Conservation (phyloP, 148 eudicot species). For the Diospyros lotus region DNA sequence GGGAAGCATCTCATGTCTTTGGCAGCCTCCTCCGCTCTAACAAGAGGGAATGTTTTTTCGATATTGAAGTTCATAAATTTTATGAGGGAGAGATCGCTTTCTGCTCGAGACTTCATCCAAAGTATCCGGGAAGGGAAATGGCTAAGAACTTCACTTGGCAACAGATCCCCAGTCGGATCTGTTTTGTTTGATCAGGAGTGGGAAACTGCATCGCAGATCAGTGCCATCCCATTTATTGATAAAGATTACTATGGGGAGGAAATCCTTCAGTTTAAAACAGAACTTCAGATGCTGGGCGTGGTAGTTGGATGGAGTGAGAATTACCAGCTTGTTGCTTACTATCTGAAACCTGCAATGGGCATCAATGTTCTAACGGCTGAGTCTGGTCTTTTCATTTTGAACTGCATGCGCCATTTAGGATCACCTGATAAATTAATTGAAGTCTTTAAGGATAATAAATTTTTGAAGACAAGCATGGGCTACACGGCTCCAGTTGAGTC, state of each 20-base stretch:
- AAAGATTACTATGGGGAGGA: constrained; percentile 37
- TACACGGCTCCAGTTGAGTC: constrained; percentile 40
- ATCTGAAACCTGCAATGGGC: constrained; percentile 31
- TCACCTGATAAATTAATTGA: constrained; percentile 25
- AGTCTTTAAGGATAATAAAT: constrained; percentile 32
- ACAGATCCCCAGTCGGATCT: constrained; percentile 35
- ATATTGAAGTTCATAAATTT: constrained; percentile 46
- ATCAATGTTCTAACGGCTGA: constrained; percentile 20
- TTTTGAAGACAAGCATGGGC: constrained; percentile 44
- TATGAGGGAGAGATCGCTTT: constrained; percentile 31
- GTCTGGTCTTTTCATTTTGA: constrained; percentile 35
- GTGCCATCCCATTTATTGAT: constrained; percentile 50
- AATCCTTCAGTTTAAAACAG: constrained; percentile 29
- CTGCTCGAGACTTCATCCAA: constrained; percentile 33
- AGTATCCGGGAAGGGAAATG: constrained; percentile 37
- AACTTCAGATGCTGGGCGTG: constrained; percentile 53
- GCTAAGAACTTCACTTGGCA: constrained; percentile 52
- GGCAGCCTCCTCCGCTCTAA: constrained; percentile 31
- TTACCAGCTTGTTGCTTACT: constrained; percentile 33
- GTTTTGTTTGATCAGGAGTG: constrained; percentile 45
- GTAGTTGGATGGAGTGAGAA: constrained; percentile 24
- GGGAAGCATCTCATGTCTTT: constrained; percentile 47
- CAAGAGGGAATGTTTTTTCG: constrained; percentile 39
- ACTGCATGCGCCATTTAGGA: constrained; percentile 25
- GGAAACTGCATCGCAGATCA: constrained; percentile 37